phyloP scores from a whole-genome alignment of 441 rosid species.

The Erysimum cheiri region DNA sequence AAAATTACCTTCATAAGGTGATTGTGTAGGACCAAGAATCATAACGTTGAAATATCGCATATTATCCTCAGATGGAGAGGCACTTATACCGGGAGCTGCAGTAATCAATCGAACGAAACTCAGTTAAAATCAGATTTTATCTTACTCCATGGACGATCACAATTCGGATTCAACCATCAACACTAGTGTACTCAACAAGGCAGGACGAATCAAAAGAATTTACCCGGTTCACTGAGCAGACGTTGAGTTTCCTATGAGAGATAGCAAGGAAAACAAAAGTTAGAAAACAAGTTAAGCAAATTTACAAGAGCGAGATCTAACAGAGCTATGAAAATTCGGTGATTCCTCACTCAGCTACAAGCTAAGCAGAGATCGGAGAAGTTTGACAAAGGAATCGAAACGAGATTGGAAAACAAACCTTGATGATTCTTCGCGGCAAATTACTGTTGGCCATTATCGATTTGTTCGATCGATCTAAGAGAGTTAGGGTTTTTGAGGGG shows the following conservation, averaged over 20 bases:
- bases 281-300: background rate
- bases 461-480: constrained; percentile 46
- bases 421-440: constrained; percentile 92
- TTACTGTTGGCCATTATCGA: constrained; percentile 83
- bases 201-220: constrained; percentile 10
- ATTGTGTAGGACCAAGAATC: constrained; percentile 98
- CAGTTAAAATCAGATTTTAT: background rate
- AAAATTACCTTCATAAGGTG: constrained; percentile 89
- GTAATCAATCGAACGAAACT: constrained; percentile 1
- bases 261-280: constrained; percentile 27
- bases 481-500: constrained; percentile 46
- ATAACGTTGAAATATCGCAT: constrained; percentile 96
- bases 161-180: background rate
- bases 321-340: background rate
- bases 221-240: constrained; percentile 97
- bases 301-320: constrained; percentile 12
- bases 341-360: background rate
- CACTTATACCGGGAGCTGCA: constrained; percentile 94
- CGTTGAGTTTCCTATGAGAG: constrained; percentile 94
- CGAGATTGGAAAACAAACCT: constrained; percentile 53
- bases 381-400: constrained; percentile 23
- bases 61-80: constrained; percentile 96
- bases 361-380: constrained; percentile 12
- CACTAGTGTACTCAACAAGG: background rate
- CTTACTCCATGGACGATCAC: constrained; percentile 21